Conservation (phyloP, 192 early-diverging fungal genomes). For the Glomus cerebriforme region DNA sequence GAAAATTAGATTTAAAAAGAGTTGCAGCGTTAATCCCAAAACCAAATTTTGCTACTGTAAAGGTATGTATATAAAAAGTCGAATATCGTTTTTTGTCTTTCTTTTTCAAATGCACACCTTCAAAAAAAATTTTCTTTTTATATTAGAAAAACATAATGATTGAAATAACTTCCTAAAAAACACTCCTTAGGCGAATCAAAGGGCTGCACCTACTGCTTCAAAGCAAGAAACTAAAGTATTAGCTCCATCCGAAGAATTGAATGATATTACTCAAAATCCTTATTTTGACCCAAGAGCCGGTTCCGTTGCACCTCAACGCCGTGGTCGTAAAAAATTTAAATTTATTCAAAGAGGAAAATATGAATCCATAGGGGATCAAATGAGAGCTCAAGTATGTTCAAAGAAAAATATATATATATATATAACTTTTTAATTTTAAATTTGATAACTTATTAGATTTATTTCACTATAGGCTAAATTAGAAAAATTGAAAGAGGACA, state of each 20-base stretch:
- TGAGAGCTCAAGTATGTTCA: conserved; percentile 67
- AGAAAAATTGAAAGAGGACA: conserved; percentile 72
- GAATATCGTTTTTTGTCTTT: not conserved
- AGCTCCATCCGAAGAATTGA: conserved; percentile 47
- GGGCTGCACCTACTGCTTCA: conserved; percentile 40
- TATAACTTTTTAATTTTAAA: not conserved
- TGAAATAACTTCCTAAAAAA: conserved; percentile 32
- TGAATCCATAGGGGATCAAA: conserved; percentile 78
- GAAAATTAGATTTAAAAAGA: conserved; percentile 47
- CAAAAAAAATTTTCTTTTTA: not conserved
- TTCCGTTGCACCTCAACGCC: conserved; percentile 43
- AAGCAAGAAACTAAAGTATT: conserved; percentile 53
- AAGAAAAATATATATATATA: not conserved
- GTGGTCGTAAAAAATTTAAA: conserved; percentile 58
- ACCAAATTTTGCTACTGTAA: conserved; percentile 46
- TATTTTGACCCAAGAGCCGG: conserved; percentile 80
- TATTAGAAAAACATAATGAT: conserved; percentile 14
- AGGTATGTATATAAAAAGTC: conserved; percentile 32
- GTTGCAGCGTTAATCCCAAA: conserved; percentile 55
- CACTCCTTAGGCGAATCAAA: conserved; percentile 72
- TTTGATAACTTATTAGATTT: not conserved
- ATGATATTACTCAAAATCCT: conserved; percentile 80
- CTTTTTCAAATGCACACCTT: conserved; percentile 30
- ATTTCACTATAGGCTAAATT: conserved; percentile 53
- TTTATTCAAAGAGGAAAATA: conserved; percentile 86